Evolutionary conservation across 352 stramenopile genomes (phyloP), one percentile per base, ranked within the genome.

Genomic region (Stephanocyclus meneghinianus): DNA sequence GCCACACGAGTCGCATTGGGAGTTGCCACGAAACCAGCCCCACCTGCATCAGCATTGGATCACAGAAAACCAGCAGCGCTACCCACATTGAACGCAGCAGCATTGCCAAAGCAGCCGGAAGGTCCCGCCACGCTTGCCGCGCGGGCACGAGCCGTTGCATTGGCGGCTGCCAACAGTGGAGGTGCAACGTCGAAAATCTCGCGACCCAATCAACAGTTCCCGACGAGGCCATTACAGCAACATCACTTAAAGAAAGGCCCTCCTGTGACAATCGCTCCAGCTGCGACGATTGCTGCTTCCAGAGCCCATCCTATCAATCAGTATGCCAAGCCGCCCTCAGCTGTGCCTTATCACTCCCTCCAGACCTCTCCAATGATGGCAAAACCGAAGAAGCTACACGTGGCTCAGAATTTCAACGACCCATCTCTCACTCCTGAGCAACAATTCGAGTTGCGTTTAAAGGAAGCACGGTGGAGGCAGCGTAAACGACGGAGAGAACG

Each of bases 401-500:
- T 64, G 42, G 21, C 51, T 30, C 61, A 68, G 18, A 71, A 82
- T 50, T 82, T 71, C 37, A 44, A 74, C 59, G 75, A 82, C 61
- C 75, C 68, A 57, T 45, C 61, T 21, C 48, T 82, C 6, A 64
- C 62, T 32, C 53, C 62, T 1, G 40, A 45, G 8, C 45, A 75
- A 61, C 32, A 56, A 71, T 78, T 71, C 48, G 48, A 78, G 59
- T 35, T 82, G 11, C 68, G 75, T 29, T n/a, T 82, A 21, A 60
- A 71, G 53, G 75, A 82, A 56, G 75, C 75, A 37, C 9, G 75
- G 35, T 76, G 75, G 68, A 56, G 75, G 30, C 75, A 82, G 56
- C 51, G 65, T 18, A 82, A 82, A 66, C 75, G 75, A 53, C 75
- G 75, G 62, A 53, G 62, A 51, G 61, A 65, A 29, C 67, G 75